Percentiles rank a stretch among this genome's conserved stretches.
phyloP scores from a whole-genome alignment of 139 green algal genomes.

The Chlamydomonas asymmetrica region DNA sequence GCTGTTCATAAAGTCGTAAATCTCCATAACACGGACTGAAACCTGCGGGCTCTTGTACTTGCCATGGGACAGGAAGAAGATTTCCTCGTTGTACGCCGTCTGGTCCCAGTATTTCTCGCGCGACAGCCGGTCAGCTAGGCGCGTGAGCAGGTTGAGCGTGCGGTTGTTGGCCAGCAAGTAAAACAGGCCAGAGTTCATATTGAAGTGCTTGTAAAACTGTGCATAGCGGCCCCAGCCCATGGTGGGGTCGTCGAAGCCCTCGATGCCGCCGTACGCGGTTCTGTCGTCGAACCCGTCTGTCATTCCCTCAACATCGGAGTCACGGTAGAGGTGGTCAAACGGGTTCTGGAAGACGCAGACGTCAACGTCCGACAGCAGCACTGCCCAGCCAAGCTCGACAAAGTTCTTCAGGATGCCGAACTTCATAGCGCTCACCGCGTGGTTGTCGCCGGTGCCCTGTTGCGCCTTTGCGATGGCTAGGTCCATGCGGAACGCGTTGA shows the following conservation, averaged over 20 bases:
- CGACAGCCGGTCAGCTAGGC: slow-evolving; percentile 62
- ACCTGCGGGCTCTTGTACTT: slow-evolving; percentile 72
- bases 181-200: slow-evolving; percentile 88
- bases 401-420: slow-evolving; percentile 93
- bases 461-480: slow-evolving; percentile 38
- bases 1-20: slow-evolving; percentile 86
- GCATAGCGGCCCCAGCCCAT: slow-evolving; percentile 90
- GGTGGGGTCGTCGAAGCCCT: slow-evolving; percentile 82
- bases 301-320: slow-evolving; percentile 77
- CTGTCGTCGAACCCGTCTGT: slow-evolving; percentile 83
- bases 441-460: slow-evolving; percentile 67
- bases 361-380: slow-evolving; percentile 95
- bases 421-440: slow-evolving; percentile 80
- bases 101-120: slow-evolving; percentile 89
- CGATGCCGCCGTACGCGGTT: slow-evolving; percentile 87
- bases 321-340: slow-evolving; percentile 69
- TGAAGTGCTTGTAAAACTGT: slow-evolving; percentile 74
- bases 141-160: slow-evolving; percentile 48
- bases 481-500: slow-evolving; percentile 56
- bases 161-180: slow-evolving; percentile 74
- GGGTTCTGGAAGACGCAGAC: slow-evolving; percentile 79
- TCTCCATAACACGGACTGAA: slow-evolving; percentile 76
- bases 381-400: slow-evolving; percentile 82
- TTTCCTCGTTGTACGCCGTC: slow-evolving; percentile 87
- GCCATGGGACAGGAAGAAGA: slow-evolving; percentile 86